Percentiles rank a stretch among this genome's conserved stretches.
phyloP scores from a whole-genome alignment of 2,329 filamentous ascomycete genomes.

The Malbranchea cinnamomea region DNA sequence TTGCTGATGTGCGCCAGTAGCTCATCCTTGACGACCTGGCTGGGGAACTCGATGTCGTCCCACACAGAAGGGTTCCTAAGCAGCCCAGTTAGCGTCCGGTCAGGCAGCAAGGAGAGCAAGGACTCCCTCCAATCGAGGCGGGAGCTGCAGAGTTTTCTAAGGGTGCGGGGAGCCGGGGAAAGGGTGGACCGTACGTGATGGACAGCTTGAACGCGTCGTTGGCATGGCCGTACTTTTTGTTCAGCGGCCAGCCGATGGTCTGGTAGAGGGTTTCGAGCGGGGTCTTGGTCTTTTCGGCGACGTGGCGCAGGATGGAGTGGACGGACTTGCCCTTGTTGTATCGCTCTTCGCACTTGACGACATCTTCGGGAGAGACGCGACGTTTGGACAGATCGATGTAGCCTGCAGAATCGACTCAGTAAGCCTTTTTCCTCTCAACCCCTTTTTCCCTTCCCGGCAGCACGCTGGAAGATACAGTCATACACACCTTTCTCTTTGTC shows the following conservation, averaged over 20 bases:
- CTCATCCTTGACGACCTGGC: conserved; percentile 70
- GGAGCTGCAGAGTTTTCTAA: no score
- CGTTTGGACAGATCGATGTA: conserved; percentile 99
- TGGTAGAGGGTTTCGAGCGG: conserved; percentile 94
- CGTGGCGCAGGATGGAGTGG: conserved; percentile 96
- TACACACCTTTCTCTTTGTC: conserved; percentile 89
- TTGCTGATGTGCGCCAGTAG: conserved; percentile 93
- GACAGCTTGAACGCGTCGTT: conserved; percentile 98
- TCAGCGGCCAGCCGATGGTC: conserved; percentile 88
- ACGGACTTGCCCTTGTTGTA: conserved; percentile 99
- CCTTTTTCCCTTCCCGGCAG: conserved; percentile 10
- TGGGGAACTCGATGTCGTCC: conserved; percentile 84
- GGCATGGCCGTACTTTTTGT: conserved; percentile 92
- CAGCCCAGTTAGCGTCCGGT: no score
- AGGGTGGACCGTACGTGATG: conserved; percentile 56
- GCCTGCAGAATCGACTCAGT: no score
- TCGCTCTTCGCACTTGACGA: conserved; percentile 94
- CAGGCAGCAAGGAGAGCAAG: no score
- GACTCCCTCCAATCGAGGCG: no score
- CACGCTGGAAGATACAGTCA: not conserved
- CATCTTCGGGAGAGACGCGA: conserved; percentile 92
- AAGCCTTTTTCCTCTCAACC: no score
- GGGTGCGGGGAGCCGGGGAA: not conserved
- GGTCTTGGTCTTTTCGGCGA: conserved; percentile 87
- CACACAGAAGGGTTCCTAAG: conserved; percentile 82